A percentile compares a stretch with the other conserved stretches of the same genome.
These are phyloP conservation scores for Platanus orientalis DNA, from an alignment of 164 flowering plant genomes.

Conservation along the genomic window DNA sequence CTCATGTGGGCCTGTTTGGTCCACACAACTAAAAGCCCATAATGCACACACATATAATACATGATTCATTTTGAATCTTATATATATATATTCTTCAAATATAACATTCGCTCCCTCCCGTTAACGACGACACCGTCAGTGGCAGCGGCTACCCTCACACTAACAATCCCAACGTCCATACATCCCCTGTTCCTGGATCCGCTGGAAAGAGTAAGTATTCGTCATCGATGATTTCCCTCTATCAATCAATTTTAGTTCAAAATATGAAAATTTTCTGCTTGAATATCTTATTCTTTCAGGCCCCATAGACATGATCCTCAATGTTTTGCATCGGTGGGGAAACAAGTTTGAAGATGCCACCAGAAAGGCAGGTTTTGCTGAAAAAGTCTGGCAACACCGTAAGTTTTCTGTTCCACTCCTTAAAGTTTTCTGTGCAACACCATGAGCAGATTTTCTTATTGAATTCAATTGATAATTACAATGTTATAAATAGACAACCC, in stretches of 20 bases:
- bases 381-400: conserved; percentile 71
- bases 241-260: background rate
- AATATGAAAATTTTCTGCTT: background rate
- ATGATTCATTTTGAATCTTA: too few species aligned
- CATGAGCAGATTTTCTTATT: too few species aligned
- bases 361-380: conserved; percentile 48
- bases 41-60: too few species aligned
- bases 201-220: conserved; percentile 11
- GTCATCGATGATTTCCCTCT: background rate
- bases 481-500: too few species aligned
- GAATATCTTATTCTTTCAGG: background rate
- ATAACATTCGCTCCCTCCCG: conserved; percentile 7
- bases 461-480: too few species aligned
- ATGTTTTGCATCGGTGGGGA: conserved; percentile 11
- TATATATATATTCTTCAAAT: too few species aligned
- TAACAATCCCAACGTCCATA: conserved; percentile 16
- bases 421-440: too few species aligned
- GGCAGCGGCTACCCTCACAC: background rate
- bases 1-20: too few species aligned
- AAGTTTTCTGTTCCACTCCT: conserved; percentile 12
- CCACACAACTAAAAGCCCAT: too few species aligned
- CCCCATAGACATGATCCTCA: conserved; percentile 10
- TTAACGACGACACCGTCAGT: background rate
- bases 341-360: conserved; percentile 16
- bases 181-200: conserved; percentile 12